Evolutionary conservation across 495 filamentous ascomycete genomes (phyloP).

Genomic region (Lasiosphaeriaceae sp.): DNA sequence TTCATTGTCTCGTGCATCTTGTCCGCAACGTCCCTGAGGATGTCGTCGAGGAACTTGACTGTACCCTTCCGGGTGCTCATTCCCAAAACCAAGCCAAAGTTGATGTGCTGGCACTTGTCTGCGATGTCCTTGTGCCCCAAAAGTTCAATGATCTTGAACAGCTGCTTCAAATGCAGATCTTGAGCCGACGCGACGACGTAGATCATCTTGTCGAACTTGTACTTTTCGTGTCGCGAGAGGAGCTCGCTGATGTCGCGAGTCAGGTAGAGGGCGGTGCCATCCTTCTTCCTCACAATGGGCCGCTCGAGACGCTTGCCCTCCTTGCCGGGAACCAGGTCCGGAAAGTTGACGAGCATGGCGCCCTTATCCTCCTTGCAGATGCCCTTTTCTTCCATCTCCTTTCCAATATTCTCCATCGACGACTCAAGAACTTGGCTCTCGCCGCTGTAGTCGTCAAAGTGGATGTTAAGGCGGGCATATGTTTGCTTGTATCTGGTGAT

Average conservation of each 20-base stretch:
- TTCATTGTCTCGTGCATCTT: slow-evolving; percentile 65
- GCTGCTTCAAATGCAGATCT: slow-evolving; percentile 57
- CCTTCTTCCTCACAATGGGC: slow-evolving; percentile 55
- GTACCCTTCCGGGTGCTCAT: slow-evolving; percentile 61
- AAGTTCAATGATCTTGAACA: slow-evolving; percentile 62
- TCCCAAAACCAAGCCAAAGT: slow-evolving; percentile 58
- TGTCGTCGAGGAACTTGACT: slow-evolving; percentile 56
- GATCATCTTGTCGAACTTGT: slow-evolving; percentile 67
- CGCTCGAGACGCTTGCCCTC: slow-evolving; percentile 53
- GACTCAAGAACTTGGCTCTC: slow-evolving; percentile 87
- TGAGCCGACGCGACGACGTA: slow-evolving; percentile 62
- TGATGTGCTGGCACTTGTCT: slow-evolving; percentile 55
- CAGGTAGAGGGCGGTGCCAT: slow-evolving; percentile 62
- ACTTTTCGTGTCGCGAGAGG: slow-evolving; percentile 54
- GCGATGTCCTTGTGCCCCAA: slow-evolving; percentile 57
- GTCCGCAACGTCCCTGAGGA: slow-evolving; percentile 57
- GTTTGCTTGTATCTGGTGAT: slow-evolving; percentile 73
- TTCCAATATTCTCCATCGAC: slow-evolving; percentile 67
- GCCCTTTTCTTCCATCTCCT: slow-evolving; percentile 63
- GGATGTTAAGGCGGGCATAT: slow-evolving; percentile 62
- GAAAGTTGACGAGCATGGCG: slow-evolving; percentile 83
- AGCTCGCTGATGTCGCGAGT: slow-evolving; percentile 65
- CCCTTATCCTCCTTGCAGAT: slow-evolving; percentile 82
- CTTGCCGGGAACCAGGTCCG: slow-evolving; percentile 62
- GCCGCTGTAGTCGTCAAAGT: slow-evolving; percentile 89